Evolutionary conservation across 805 yeast genomes (phyloP).

Genomic region (Spathaspora girioi): DNA sequence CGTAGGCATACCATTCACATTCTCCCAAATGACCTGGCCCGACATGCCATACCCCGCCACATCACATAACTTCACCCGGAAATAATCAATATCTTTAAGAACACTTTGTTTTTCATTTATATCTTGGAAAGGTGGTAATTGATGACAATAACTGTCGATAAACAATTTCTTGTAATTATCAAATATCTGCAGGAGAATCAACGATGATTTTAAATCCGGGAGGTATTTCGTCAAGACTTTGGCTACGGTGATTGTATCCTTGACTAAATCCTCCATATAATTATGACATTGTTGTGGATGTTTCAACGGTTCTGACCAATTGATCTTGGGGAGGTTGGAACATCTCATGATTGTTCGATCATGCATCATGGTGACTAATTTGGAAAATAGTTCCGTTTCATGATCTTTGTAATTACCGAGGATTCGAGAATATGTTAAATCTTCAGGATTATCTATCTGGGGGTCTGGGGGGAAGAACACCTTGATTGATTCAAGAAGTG

Average conservation of each 20-base stretch:
- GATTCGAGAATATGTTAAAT: constrained; percentile 26
- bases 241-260: constrained; percentile 62
- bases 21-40: constrained; percentile 61
- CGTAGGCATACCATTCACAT: constrained; percentile 49
- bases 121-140: constrained; percentile 44
- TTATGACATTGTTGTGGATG: constrained; percentile 49
- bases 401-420: constrained; percentile 51
- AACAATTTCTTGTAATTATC: constrained; percentile 56
- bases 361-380: constrained; percentile 66
- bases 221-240: constrained; percentile 57
- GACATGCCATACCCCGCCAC: constrained; percentile 58
- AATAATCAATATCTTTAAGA: constrained; percentile 59
- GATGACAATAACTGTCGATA: constrained; percentile 48
- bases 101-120: constrained; percentile 51
- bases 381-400: constrained; percentile 57
- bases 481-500: constrained; percentile 33
- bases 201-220: constrained; percentile 45
- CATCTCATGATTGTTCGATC: constrained; percentile 57
- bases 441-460: constrained; percentile 15
- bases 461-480: not conserved
- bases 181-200: constrained; percentile 47
- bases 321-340: constrained; percentile 39
- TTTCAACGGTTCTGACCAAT: constrained; percentile 47
- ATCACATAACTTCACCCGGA: constrained; percentile 57
- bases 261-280: constrained; percentile 64